These are phyloP conservation scores for Erigeron canadensis DNA, from an alignment of 129 eudicot genomes.

Conservation along the genomic window DNA sequence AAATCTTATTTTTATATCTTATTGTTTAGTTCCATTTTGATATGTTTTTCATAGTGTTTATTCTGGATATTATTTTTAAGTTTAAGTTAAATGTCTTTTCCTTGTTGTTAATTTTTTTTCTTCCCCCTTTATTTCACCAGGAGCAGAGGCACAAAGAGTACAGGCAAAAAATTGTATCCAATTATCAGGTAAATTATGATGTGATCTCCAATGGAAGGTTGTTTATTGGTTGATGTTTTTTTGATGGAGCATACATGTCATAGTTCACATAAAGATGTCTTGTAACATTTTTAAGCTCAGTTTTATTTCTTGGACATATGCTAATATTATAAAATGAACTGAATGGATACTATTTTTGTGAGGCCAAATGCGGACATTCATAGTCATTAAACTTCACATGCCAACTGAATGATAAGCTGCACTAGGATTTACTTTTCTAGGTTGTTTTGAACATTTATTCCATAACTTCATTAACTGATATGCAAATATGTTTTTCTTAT, in stretches of 20 bases:
- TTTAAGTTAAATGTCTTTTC: not conserved
- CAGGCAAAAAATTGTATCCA: slow-evolving; percentile 82
- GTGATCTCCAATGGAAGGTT: not conserved
- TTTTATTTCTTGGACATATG: not conserved
- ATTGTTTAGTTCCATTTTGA: not conserved
- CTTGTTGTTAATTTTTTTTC: not conserved
- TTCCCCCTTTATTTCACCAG: slow-evolving; percentile 43
- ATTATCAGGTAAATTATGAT: slow-evolving; percentile 66
- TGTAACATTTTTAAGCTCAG: not conserved
- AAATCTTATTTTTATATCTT: not conserved
- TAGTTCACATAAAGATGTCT: not conserved
- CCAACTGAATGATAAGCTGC: not conserved
- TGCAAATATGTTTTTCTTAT: slow-evolving; percentile 7
- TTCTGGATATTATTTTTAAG: not conserved
- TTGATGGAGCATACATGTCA: not conserved
- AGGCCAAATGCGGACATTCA: not conserved
- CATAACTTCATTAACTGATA: not conserved
- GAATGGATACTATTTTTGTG: not conserved
- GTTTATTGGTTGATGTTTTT: not conserved
- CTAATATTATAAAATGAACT: not conserved
- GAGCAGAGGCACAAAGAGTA: slow-evolving; percentile 84
- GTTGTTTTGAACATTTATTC: not conserved
- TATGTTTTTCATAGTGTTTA: slow-evolving; percentile 8
- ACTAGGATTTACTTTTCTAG: not conserved
- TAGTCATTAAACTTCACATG: not conserved